phyloP scores from a whole-genome alignment of 2,329 filamentous ascomycete genomes.

The Sarocladiaceae sp. region DNA sequence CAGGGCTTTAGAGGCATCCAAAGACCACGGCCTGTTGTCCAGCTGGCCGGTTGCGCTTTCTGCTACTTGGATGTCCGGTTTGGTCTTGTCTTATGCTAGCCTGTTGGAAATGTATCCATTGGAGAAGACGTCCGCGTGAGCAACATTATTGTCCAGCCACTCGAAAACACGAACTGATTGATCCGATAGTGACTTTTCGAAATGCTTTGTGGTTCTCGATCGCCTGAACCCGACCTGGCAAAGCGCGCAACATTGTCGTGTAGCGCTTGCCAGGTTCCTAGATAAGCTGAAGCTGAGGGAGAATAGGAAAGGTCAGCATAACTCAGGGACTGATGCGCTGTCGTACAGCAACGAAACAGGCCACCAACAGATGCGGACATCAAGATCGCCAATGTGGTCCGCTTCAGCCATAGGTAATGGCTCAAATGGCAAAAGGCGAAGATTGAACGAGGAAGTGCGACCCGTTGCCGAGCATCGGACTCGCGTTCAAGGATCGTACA shows the following conservation, averaged over 20 bases:
- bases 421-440: too few relatives aligned
- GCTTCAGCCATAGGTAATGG: too few relatives aligned
- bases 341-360: too few relatives aligned
- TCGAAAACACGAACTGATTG: not conserved
- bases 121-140: slow-evolving; percentile 15
- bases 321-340: too few relatives aligned
- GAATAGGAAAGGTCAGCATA: too few relatives aligned
- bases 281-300: not conserved
- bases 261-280: not conserved
- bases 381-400: too few relatives aligned
- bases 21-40: slow-evolving; percentile 14
- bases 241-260: not conserved
- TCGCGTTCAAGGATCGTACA: too few relatives aligned
- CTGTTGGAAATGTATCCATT: slow-evolving; percentile 23
- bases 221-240: not conserved
- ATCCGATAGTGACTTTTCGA: not conserved
- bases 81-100: slow-evolving; percentile 29
- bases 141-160: too few relatives aligned
- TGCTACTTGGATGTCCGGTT: slow-evolving; percentile 31
- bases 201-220: not conserved
- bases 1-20: slow-evolving; percentile 16
- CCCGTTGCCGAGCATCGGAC: too few relatives aligned
- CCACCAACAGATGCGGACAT: too few relatives aligned
- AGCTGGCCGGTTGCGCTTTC: slow-evolving; percentile 31
- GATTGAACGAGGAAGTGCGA: too few relatives aligned